These are phyloP conservation scores for Podospora comata DNA, from an alignment of 495 filamentous ascomycete species.

Conservation along the genomic window DNA sequence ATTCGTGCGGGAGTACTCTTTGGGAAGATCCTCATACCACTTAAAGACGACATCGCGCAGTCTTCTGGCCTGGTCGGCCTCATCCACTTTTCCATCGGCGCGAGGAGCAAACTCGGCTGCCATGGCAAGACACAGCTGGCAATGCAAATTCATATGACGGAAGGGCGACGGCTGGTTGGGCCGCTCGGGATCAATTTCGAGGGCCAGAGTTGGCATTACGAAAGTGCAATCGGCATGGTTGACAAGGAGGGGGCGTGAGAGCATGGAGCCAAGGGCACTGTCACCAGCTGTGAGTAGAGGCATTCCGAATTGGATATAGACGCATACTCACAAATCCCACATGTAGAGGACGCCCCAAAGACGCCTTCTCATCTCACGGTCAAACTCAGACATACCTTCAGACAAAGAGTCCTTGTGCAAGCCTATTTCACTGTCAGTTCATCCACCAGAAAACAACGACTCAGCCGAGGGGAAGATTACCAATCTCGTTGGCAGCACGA, in stretches of 20 bases:
- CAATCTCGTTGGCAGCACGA: conserved; percentile 52
- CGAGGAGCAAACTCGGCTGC: conserved; percentile 18
- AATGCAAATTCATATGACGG: conserved; percentile 42
- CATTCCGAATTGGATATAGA: background rate
- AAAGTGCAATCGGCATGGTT: conserved; percentile 38
- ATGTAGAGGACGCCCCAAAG: conserved; percentile 42
- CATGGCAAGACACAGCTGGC: conserved; percentile 34
- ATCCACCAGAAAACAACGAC: background rate
- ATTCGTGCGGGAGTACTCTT: conserved; percentile 37
- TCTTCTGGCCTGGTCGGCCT: conserved; percentile 21
- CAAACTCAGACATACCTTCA: conserved; percentile 42
- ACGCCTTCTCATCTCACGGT: conserved; percentile 45
- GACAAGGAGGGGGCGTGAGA: conserved; percentile 38
- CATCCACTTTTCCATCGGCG: conserved; percentile 7
- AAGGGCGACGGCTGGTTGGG: conserved; percentile 42
- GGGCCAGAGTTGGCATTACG: conserved; percentile 36
- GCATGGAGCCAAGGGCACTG: conserved; percentile 41
- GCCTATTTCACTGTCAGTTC: conserved; percentile 32
- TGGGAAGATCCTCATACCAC: conserved; percentile 44
- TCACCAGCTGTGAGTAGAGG: background rate
- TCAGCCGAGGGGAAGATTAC: conserved; percentile 24
- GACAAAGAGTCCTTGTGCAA: conserved; percentile 44
- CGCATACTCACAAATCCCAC: conserved; percentile 39
- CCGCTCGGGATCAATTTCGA: conserved; percentile 36
- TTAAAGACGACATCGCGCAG: conserved; percentile 33